Base-by-base conservation (phyloP, 768 basidiomycete species). In the Mycena haematopus region DNA sequence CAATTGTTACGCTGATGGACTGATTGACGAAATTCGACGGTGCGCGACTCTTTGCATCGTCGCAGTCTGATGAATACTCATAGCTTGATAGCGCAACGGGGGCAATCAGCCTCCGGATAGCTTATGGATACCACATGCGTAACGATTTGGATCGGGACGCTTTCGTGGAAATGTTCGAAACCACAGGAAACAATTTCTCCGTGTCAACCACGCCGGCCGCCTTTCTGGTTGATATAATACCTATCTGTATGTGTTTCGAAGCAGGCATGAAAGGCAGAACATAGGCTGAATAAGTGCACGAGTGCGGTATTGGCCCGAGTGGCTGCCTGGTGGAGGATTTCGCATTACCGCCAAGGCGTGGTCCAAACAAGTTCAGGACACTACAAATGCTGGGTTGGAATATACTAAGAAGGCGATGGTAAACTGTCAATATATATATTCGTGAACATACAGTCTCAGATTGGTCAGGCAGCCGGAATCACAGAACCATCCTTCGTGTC, bases 401-500 rank as follows among this genome's bases (percentile, higher is more conserved):
- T 60, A 31, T 40, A 51, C 52, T 11, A 60, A 60, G 31, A 45
- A 35, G 1, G 3, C 22, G 40, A 52, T 52, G 58, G 58, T 52
- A 22, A 6, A 38, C 14, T 14, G 7, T 14, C 36, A 38, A 38
- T 38, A 38, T 3, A 38, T 10, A 10, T 10, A 10, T 29, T 19
- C 24, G n/a, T 21, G 7, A 25, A 21, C 42, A 17, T 8, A 27
- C 21, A 14, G 2, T 25, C 2, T 44, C 15, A n/a, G 10, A n/a
- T 33, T 8, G 10, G 8, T 15, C n/a, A 63, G 62, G 51, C 45
- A 2, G 44, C 29, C 1, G 62, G 56, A 22, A 58, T 42, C 13
- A 31, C 52, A 3, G 62, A 63, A 35, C 31, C 45, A 4, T 63
- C 51, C 11, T 63, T 63, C 52, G 15, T 42, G n/a, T 53, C 50